Evolutionary conservation across 495 filamentous ascomycete genomes (phyloP).

Genomic region (Sordaria brevicollis): DNA sequence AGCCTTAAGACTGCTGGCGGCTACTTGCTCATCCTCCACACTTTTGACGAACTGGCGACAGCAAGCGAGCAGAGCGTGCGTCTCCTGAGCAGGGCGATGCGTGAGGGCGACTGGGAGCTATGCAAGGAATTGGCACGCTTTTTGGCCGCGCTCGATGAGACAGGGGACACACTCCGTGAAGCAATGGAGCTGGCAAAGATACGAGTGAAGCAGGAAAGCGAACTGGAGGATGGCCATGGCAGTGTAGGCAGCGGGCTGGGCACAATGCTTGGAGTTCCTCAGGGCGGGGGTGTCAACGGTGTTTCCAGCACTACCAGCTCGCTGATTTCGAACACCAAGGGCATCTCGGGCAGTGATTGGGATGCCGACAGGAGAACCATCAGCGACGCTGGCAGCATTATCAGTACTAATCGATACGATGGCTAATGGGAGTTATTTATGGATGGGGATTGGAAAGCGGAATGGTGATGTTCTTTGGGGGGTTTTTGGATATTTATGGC

Average conservation of each 20-base stretch:
- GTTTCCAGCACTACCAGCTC: conserved; percentile 4
- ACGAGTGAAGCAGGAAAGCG: conserved; percentile 30
- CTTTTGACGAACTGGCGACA: conserved; percentile 73
- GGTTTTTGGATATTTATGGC: not conserved
- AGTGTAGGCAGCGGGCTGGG: conserved; percentile 32
- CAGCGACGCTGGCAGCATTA: conserved; percentile 21
- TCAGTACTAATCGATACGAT: conserved; percentile 4
- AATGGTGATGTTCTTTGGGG: not conserved
- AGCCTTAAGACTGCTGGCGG: conserved; percentile 93
- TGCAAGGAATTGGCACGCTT: conserved; percentile 93
- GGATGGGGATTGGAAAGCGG: not conserved
- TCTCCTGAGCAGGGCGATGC: conserved; percentile 69
- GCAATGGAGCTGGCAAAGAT: conserved; percentile 64
- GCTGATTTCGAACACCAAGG: conserved; percentile 2
- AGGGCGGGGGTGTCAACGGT: conserved; percentile 22
- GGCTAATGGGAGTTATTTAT: not conserved
- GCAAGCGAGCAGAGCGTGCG: conserved; percentile 74
- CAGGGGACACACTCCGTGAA: conserved; percentile 68
- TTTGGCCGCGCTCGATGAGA: conserved; percentile 81
- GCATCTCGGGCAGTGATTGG: conserved; percentile 17
- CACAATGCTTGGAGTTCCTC: conserved; percentile 40
- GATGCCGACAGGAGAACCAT: conserved; percentile 15
- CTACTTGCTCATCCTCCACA: conserved; percentile 91
- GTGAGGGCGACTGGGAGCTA: conserved; percentile 87
- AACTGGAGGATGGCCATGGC: conserved; percentile 18